Percentiles rank a stretch among this genome's conserved stretches.
phyloP scores from a whole-genome alignment of 257 asterid species.

The Solanum sejunctum region DNA sequence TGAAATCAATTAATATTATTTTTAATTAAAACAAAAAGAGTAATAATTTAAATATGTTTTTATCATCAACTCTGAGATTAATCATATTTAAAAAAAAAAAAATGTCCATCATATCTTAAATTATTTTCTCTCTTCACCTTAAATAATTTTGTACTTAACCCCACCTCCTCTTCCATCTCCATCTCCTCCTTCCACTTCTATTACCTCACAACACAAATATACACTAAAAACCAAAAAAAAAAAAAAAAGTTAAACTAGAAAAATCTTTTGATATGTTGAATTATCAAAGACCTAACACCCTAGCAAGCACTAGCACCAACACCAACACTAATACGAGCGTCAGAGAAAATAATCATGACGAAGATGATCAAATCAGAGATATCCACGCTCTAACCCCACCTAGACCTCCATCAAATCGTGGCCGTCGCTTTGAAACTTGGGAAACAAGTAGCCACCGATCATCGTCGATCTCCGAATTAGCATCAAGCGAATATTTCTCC shows the following conservation, averaged over 20 bases:
- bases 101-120: background rate
- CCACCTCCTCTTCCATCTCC: background rate
- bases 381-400: slow-evolving; percentile 87
- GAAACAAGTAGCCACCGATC: slow-evolving; percentile 39
- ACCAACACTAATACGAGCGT: background rate
- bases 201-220: background rate
- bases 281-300: slow-evolving; percentile 46
- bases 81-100: background rate
- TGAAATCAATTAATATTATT: no score
- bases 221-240: background rate
- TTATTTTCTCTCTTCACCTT: background rate
- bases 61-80: background rate
- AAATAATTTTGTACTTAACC: background rate
- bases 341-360: background rate
- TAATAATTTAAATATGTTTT: background rate
- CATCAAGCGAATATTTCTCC: slow-evolving; percentile 39
- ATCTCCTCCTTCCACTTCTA: background rate
- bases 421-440: slow-evolving; percentile 29
- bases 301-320: slow-evolving; percentile 2
- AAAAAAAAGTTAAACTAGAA: background rate
- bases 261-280: slow-evolving; percentile 16
- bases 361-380: slow-evolving; percentile 40
- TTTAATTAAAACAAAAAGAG: no score
- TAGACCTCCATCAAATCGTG: slow-evolving; percentile 7
- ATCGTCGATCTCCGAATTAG: slow-evolving; percentile 8